phyloP scores from a whole-genome alignment of 2,329 filamentous ascomycete genomes.

The Capronia epimyces region DNA sequence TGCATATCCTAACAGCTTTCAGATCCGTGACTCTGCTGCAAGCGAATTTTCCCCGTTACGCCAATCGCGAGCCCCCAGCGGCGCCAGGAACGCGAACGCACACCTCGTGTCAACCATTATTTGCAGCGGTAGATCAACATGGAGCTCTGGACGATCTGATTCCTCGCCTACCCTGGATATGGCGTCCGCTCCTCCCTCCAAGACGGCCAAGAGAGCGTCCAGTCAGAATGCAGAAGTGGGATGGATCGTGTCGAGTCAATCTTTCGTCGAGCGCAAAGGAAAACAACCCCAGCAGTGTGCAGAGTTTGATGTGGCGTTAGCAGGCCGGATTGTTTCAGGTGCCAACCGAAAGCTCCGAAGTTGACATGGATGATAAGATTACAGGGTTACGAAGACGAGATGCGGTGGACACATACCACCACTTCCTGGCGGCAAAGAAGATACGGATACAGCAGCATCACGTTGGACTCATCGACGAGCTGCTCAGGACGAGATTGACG shows the following conservation, averaged over 20 bases:
- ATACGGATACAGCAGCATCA: neutral
- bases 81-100: slow-evolving; percentile 2
- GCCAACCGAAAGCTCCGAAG: slow-evolving; percentile 11
- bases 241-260: neutral
- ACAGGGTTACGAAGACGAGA: slow-evolving; percentile 11
- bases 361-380: slow-evolving; percentile 19
- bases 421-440: slow-evolving; percentile 2
- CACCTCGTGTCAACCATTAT: too few relatives aligned
- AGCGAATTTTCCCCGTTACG: neutral
- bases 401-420: neutral
- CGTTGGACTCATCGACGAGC: neutral
- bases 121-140: neutral
- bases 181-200: neutral
- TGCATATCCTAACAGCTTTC: too few relatives aligned
- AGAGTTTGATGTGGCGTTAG: slow-evolving; percentile 6
- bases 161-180: neutral
- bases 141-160: neutral
- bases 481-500: neutral
- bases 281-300: neutral
- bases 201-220: neutral
- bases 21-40: neutral
- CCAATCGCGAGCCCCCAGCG: slow-evolving; percentile 4
- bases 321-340: slow-evolving; percentile 18
- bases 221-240: neutral
- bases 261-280: neutral